These are phyloP conservation scores for Globisporangium polare DNA, from an alignment of 352 stramenopile genomes.

Conservation along the genomic window DNA sequence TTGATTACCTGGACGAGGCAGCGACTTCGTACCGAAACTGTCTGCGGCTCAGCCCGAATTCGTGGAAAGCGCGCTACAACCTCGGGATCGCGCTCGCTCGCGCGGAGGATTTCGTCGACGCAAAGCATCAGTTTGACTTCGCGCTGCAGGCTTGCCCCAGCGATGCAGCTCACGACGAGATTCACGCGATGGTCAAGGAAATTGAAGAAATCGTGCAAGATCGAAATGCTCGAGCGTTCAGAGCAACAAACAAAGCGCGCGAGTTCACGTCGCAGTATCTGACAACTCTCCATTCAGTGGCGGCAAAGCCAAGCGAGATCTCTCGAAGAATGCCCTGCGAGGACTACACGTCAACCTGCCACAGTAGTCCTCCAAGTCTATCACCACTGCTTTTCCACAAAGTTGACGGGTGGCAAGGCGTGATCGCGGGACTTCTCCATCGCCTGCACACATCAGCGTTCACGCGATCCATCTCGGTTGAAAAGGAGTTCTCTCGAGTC, in stretches of 20 bases:
- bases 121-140: constrained; percentile 38
- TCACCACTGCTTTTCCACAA: constrained; percentile 30
- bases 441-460: constrained; percentile 25
- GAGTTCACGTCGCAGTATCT: constrained; percentile 51
- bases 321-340: constrained; percentile 7
- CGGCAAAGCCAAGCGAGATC: not conserved
- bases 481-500: constrained; percentile 20
- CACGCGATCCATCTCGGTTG: constrained; percentile 18
- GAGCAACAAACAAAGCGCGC: constrained; percentile 26
- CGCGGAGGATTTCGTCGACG: constrained; percentile 39
- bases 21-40: constrained; percentile 42
- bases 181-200: constrained; percentile 35
- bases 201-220: constrained; percentile 35
- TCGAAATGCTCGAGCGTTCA: constrained; percentile 32
- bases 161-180: constrained; percentile 16
- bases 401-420: constrained; percentile 34
- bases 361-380: not conserved
- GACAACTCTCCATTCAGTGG: constrained; percentile 26
- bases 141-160: constrained; percentile 20
- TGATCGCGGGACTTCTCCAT: constrained; percentile 39
- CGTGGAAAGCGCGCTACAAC: constrained; percentile 52
- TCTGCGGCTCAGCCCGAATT: constrained; percentile 28
- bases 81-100: constrained; percentile 41
- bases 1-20: constrained; percentile 49
- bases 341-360: constrained; percentile 23